phyloP scores from a whole-genome alignment of 1,284 basidiomycete genomes.

The Pisolithus thermaeus region DNA sequence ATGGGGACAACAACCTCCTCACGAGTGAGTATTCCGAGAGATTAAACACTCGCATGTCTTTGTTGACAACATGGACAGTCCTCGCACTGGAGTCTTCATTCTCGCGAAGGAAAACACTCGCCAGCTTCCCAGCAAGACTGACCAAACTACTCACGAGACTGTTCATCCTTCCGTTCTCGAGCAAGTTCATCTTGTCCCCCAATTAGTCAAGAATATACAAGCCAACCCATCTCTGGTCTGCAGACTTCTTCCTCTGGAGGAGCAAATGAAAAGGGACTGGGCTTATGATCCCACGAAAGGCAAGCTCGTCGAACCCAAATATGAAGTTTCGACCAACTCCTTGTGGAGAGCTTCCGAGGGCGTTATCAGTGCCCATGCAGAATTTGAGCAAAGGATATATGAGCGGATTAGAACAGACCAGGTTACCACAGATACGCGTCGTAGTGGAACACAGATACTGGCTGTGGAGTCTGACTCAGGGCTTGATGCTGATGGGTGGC shows the following conservation, averaged over 20 bases:
- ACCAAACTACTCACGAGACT: constrained; percentile 50
- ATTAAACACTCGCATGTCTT: background rate
- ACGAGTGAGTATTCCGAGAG: constrained; percentile 42
- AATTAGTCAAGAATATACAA: constrained; percentile 33
- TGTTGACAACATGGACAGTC: constrained; percentile 30
- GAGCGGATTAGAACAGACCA: constrained; percentile 8
- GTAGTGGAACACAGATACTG: too few relatives aligned
- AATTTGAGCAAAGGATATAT: constrained; percentile 18
- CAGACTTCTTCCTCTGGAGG: constrained; percentile 46
- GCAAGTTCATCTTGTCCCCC: constrained; percentile 35
- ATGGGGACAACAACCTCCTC: constrained; percentile 57
- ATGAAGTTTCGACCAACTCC: constrained; percentile 3
- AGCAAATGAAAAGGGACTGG: constrained; percentile 45
- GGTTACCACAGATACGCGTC: too few relatives aligned
- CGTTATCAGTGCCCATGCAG: constrained; percentile 8
- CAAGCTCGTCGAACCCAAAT: constrained; percentile 6
- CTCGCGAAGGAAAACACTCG: constrained; percentile 41
- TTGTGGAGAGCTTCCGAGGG: constrained; percentile 15
- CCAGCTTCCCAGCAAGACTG: constrained; percentile 38
- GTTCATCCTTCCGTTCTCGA: constrained; percentile 56
- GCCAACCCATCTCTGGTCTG: constrained; percentile 41
- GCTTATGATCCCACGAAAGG: constrained; percentile 21
- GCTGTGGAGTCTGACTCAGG: background rate
- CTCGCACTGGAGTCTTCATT: constrained; percentile 47
- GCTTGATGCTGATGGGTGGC: constrained; percentile 18